Evolutionary conservation across 805 yeast genomes (phyloP).

Genomic region (Jamesozyma lodderae): DNA sequence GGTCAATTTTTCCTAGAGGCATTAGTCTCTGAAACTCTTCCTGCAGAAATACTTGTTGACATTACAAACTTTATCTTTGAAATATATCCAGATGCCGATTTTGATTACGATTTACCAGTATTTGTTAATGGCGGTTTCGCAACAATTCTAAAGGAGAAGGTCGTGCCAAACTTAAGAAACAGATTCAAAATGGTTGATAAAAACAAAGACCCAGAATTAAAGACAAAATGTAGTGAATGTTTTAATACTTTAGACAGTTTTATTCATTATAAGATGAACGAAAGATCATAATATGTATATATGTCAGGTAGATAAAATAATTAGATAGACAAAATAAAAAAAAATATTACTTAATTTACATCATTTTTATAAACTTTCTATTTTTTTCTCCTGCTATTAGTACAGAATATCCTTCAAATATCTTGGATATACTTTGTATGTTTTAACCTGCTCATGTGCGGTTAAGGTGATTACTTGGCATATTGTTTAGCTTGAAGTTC

Average conservation of each 20-base stretch:
- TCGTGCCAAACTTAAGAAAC: constrained; percentile 41
- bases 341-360: not conserved
- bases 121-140: constrained; percentile 50
- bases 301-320: not conserved
- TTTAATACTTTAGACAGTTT: constrained; percentile 62
- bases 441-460: not conserved
- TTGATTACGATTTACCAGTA: constrained; percentile 56
- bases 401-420: too few species aligned
- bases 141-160: constrained; percentile 31
- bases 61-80: constrained; percentile 63
- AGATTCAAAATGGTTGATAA: constrained; percentile 59
- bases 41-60: constrained; percentile 43
- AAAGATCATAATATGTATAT: constrained; percentile 19
- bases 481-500: constrained; percentile 72
- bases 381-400: not conserved
- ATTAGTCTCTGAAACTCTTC: constrained; percentile 17
- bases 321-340: not conserved
- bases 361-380: too few species aligned
- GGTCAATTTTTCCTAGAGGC: constrained; percentile 37
- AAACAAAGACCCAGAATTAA: constrained; percentile 47
- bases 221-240: constrained; percentile 58
- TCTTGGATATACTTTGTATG: too few species aligned
- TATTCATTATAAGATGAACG: constrained; percentile 60
- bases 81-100: constrained; percentile 64
- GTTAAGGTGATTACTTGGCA: constrained; percentile 36